Conservation (phyloP, 495 filamentous ascomycete genomes). For the Penicillium arizonense region DNA sequence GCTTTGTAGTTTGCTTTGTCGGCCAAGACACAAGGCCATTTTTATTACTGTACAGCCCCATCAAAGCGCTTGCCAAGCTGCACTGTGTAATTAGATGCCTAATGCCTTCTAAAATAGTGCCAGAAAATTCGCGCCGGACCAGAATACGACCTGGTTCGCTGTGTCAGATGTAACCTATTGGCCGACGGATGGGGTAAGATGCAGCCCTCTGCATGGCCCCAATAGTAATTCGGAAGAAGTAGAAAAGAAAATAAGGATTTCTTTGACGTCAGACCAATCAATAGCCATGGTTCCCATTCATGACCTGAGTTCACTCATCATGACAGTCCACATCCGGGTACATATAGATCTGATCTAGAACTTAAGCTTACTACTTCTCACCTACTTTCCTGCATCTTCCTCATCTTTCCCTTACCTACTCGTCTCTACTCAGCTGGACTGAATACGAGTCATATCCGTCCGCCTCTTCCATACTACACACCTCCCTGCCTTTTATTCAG, state of each 20-base stretch:
- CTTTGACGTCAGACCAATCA: conserved; percentile 27
- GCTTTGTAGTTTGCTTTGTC: background rate
- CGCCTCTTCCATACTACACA: background rate
- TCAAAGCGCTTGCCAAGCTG: conserved; percentile 7
- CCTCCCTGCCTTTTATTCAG: background rate
- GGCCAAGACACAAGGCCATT: background rate
- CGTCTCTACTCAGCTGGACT: conserved; percentile 24
- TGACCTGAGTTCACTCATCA: conserved; percentile 15
- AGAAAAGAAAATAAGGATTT: background rate
- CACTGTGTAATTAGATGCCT: background rate
- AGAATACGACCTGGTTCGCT: conserved; percentile 5
- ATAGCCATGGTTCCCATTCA: conserved; percentile 13
- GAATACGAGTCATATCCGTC: conserved; percentile 6
- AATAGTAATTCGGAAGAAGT: background rate
- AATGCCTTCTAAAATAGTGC: conserved; percentile 1
- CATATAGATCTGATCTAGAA: conserved; percentile 7
- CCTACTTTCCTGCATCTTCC: background rate
- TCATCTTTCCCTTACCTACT: background rate
- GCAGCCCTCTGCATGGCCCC: background rate
- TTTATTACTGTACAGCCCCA: background rate
- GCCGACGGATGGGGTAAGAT: background rate
- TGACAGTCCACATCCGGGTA: conserved; percentile 4
- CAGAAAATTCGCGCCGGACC: background rate
- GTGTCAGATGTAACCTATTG: conserved; percentile 10
- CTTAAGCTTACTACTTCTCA: background rate